Percentiles rank a stretch among this genome's conserved stretches.
phyloP scores from a whole-genome alignment of 805 yeast species.

The Lachancea fermentati region DNA sequence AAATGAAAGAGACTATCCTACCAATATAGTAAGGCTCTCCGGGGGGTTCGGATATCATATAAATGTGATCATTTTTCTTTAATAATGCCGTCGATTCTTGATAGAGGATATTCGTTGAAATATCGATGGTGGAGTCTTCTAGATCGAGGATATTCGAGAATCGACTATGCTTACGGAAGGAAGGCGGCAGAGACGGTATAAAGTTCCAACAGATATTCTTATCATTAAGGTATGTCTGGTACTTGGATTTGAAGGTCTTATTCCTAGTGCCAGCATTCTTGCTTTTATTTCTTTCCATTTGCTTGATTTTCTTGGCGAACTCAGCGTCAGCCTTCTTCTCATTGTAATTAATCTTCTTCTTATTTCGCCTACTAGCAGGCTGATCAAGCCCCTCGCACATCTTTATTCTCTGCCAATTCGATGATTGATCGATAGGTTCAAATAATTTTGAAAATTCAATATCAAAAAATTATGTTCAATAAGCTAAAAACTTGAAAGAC shows the following conservation, averaged over 20 bases:
- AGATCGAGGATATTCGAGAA: conserved; percentile 37
- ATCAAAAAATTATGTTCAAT: too few species aligned
- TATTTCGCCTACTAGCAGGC: conserved; percentile 15
- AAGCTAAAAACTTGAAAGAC: background rate
- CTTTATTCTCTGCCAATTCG: background rate
- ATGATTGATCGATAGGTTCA: too few species aligned
- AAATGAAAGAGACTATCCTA: conserved; percentile 66
- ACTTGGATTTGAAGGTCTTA: conserved; percentile 10
- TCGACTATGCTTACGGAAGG: conserved; percentile 25
- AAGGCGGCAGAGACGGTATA: conserved; percentile 30
- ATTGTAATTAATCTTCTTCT: conserved; percentile 23
- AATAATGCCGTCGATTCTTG: conserved; percentile 19
- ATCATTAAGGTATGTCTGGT: conserved; percentile 24
- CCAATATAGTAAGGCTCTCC: conserved; percentile 94
- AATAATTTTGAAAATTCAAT: too few species aligned
- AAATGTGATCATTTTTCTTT: conserved; percentile 52
- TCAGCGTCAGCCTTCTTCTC: conserved; percentile 27
- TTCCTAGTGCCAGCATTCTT: conserved; percentile 3
- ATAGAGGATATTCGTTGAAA: conserved; percentile 23
- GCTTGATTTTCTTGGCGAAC: conserved; percentile 18
- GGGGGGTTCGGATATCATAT: conserved; percentile 86
- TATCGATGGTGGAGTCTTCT: conserved; percentile 34
- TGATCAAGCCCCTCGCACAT: background rate
- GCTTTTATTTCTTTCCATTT: conserved; percentile 11
- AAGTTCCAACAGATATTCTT: conserved; percentile 26